phyloP scores from a whole-genome alignment of 2,329 filamentous ascomycete genomes.

The Monosporascus sp. region DNA sequence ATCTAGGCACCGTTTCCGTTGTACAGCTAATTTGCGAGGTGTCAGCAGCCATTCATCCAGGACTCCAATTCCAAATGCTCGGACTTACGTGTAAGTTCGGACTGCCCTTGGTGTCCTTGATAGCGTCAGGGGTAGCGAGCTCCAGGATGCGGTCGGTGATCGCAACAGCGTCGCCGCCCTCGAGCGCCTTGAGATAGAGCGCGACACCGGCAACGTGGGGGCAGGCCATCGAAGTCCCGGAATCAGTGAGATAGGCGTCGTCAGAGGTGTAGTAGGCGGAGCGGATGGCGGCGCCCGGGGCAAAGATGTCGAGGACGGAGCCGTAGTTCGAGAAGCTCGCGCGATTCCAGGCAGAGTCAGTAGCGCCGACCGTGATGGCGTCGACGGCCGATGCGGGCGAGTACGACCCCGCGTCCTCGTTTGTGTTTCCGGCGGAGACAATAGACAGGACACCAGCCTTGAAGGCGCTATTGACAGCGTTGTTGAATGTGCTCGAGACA shows the following conservation, averaged over 20 bases:
- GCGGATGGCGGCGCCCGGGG: slow-evolving; percentile 27
- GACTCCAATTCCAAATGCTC: background rate
- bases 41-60: background rate
- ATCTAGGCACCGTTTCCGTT: background rate
- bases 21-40: background rate
- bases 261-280: slow-evolving; percentile 32
- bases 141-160: background rate
- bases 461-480: background rate
- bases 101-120: background rate
- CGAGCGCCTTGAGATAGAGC: slow-evolving; percentile 31
- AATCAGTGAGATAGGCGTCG: slow-evolving; percentile 29
- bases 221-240: slow-evolving; percentile 43
- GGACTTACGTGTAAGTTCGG: background rate
- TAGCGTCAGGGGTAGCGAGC: background rate
- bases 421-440: background rate
- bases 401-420: background rate
- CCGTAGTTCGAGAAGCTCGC: slow-evolving; percentile 28
- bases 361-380: slow-evolving; percentile 32
- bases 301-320: slow-evolving; percentile 28
- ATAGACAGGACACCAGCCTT: background rate
- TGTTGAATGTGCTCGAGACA: background rate
- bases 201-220: slow-evolving; percentile 43
- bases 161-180: background rate
- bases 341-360: slow-evolving; percentile 14
- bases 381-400: background rate